phyloP scores from a whole-genome alignment of 2,329 filamentous ascomycete species.

The Parastagonospora nodorum region DNA sequence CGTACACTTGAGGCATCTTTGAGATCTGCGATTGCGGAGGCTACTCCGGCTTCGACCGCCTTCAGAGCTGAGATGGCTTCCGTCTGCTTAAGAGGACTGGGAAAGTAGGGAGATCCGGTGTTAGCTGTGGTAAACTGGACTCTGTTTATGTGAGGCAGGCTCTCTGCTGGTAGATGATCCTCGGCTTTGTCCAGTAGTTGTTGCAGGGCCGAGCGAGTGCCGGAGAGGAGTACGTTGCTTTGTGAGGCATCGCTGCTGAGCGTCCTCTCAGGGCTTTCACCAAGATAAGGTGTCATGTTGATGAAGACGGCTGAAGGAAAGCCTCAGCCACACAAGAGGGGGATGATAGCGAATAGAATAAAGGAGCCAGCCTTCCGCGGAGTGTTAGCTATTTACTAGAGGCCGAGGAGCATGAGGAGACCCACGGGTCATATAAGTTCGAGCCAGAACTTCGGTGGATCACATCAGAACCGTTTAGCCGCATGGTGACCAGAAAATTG shows the following conservation, averaged over 20 bases:
- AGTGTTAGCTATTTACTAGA: background rate
- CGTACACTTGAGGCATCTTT: conserved; percentile 52
- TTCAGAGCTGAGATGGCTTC: conserved; percentile 62
- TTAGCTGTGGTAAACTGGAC: conserved; percentile 44
- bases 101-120: conserved; percentile 47
- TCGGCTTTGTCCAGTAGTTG: conserved; percentile 39
- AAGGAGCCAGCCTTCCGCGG: too few species aligned
- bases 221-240: conserved; percentile 37
- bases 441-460: conserved; percentile 11
- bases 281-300: conserved; percentile 38
- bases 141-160: conserved; percentile 32
- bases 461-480: conserved; percentile 16
- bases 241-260: conserved; percentile 14
- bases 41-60: conserved; percentile 64
- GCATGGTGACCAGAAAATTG: conserved; percentile 16
- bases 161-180: conserved; percentile 42
- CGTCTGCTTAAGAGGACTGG: conserved; percentile 57
- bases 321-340: too few species aligned
- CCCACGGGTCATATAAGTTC: conserved; percentile 10
- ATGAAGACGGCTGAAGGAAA: conserved; percentile 1
- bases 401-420: conserved; percentile 1
- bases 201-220: conserved; percentile 40
- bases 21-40: conserved; percentile 63
- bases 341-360: too few species aligned
- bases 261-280: conserved; percentile 9